Conservation (phyloP, 75 land plant genomes). For the Chamaecyparis obtusa region DNA sequence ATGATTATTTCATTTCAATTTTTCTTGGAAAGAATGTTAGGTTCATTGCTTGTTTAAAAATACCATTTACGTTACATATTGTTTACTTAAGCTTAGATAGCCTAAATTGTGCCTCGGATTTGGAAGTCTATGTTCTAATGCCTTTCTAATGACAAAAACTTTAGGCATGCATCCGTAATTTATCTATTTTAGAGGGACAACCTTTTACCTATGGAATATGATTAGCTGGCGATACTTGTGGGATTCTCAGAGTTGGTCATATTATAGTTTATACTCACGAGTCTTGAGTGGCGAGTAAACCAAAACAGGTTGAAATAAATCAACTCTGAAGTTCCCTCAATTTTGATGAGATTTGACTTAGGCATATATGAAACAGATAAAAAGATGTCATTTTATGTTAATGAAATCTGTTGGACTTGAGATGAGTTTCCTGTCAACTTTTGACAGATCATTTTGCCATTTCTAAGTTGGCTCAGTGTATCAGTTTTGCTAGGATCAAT, state of each 20-base stretch:
- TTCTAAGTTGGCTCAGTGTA: background rate
- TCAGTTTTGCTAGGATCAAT: background rate
- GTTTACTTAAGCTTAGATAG: background rate
- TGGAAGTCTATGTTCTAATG: background rate
- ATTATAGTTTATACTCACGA: background rate
- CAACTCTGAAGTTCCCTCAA: background rate
- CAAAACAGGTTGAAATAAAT: too few relatives aligned
- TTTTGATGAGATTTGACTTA: background rate
- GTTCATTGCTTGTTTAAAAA: background rate
- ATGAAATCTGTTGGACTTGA: background rate
- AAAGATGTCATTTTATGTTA: background rate
- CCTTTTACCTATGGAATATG: background rate
- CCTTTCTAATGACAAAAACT: background rate
- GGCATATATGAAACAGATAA: background rate
- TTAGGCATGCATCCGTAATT: background rate
- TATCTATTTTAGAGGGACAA: background rate
- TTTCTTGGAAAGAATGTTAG: background rate
- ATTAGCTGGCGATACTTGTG: background rate
- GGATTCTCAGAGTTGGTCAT: background rate
- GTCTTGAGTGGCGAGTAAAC: background rate
- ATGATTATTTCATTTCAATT: background rate
- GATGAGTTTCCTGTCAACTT: background rate
- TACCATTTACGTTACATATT: background rate
- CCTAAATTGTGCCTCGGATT: background rate
- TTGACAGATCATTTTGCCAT: background rate